A percentile compares a stretch with the other conserved stretches of the same genome.
These are phyloP conservation scores for Kregervanrija delftensis DNA, from an alignment of 805 yeast species.

Conservation along the genomic window DNA sequence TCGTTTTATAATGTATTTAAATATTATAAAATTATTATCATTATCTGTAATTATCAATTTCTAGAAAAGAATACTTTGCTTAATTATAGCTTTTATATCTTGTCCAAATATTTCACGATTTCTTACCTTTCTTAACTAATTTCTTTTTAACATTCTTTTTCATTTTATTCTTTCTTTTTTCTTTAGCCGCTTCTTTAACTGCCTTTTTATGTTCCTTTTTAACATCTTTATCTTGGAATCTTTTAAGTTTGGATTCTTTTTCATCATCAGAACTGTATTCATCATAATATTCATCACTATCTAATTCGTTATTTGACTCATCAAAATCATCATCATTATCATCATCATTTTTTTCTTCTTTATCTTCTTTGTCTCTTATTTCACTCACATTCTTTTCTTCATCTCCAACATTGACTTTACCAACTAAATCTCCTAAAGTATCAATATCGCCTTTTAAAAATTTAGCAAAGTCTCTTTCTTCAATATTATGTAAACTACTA, in stretches of 20 bases:
- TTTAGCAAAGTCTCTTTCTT: conserved; percentile 83
- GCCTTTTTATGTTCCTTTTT: conserved; percentile 70
- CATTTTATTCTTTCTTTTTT: conserved; percentile 74
- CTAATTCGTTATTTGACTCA: conserved; percentile 23
- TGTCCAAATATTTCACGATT: not conserved
- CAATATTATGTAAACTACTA: conserved; percentile 72
- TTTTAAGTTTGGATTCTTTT: conserved; percentile 55
- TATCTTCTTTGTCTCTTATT: conserved; percentile 22
- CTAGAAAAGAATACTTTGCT: too few species aligned
- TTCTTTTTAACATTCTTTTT: conserved; percentile 80
- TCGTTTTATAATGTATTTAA: too few species aligned
- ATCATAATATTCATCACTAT: conserved; percentile 22
- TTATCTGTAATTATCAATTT: too few species aligned
- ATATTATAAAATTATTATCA: too few species aligned
- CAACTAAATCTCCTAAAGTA: conserved; percentile 60
- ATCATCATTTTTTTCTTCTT: conserved; percentile 19
- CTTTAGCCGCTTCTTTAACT: conserved; percentile 71
- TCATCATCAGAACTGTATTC: conserved; percentile 16
- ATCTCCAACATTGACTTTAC: conserved; percentile 27
- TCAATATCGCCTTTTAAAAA: conserved; percentile 76
- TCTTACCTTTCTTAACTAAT: conserved; percentile 45
- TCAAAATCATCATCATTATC: conserved; percentile 12
- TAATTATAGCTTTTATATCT: not conserved
- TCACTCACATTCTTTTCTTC: conserved; percentile 20
- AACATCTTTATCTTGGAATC: conserved; percentile 68